Evolutionary conservation across 306 rosid species (phyloP), one percentile per base, ranked within the genome.

Genomic region (Trichosanthes cucumerina): DNA sequence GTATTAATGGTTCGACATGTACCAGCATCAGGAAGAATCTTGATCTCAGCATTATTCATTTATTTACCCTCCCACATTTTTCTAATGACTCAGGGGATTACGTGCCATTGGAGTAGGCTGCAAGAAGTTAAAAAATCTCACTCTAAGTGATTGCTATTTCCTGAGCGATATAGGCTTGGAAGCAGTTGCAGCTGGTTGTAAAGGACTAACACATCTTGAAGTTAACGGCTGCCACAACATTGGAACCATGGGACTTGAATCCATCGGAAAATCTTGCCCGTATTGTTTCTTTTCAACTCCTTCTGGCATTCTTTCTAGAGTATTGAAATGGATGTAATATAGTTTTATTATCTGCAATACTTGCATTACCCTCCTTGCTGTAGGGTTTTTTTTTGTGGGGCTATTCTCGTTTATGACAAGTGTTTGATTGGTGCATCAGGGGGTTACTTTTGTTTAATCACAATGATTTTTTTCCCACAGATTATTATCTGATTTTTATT

Each of bases 211-310:
- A 58, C 92, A 96, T 84, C 97, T 96, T 58, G 97, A 92, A 87
- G 91, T 96, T 79, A 91, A 96, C 63, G 99, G 99, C 43, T 96
- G 99, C 87, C 99, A 92, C 87, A 90, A 92, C 78, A 90, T 96
- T 60, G 96, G 98, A 87, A 87, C 89, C 81, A 26, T 84, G 84
- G 98, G 98, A 52, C 83, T 90, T 39, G 93, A 92, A 84, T 91
- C 88, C 63, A 86, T 96, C 80, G 99, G 97, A 85, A 92, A 85
- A 85, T 91, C 88, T 82, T 92, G 93, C 98, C 81, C 19, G 97
- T 96, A 92, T 58, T 92, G 10, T 90, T 84, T 80, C 78, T 74
- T 34, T 82, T 44, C 78, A 65, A 57, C 77, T 84, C 69, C 39
- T 59, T 65, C 60, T 68, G 68, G 82, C 64, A 62, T 81, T 77